Percentiles rank a stretch among this genome's conserved stretches.
Conservation (phyloP, 768 basidiomycete genomes). For the Rhodocollybia butyracea region DNA sequence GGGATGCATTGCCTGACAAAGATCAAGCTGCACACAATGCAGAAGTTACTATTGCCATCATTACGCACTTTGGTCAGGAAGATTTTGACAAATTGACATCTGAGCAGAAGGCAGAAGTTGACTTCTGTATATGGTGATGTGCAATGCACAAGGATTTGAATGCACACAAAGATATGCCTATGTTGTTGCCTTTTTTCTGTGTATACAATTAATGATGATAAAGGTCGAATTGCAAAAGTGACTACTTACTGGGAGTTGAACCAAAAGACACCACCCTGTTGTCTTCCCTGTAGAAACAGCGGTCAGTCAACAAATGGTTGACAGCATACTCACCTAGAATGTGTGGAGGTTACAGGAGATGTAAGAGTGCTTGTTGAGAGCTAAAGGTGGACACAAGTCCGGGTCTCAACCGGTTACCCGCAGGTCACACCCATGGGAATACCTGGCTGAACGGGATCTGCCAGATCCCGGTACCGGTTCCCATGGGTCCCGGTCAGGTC, state of each 20-base stretch:
- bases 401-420: no score
- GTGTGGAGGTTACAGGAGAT: no score
- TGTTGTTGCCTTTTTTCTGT: conserved; percentile 3
- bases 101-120: conserved; percentile 9
- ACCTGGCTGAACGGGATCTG: no score
- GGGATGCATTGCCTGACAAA: conserved; percentile 3
- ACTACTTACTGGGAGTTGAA: conserved; percentile 11
- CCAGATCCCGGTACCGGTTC: no score
- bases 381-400: no score
- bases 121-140: conserved; percentile 21
- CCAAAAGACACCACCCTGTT: conserved; percentile 13
- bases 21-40: not conserved
- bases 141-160: conserved; percentile 28
- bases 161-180: conserved; percentile 16
- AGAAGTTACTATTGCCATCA: not conserved
- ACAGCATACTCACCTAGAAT: no score
- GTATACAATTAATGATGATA: not conserved
- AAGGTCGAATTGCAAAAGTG: conserved; percentile 14
- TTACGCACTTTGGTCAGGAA: conserved; percentile 10
- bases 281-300: no score
- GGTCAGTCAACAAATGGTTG: no score
- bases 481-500: no score
- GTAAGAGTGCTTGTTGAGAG: no score
- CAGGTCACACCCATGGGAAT: no score
- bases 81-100: conserved; percentile 8